Percentiles rank a stretch among this genome's conserved stretches.
Conservation (phyloP, 2,329 filamentous ascomycete genomes). For the Aspergillus fructus region DNA sequence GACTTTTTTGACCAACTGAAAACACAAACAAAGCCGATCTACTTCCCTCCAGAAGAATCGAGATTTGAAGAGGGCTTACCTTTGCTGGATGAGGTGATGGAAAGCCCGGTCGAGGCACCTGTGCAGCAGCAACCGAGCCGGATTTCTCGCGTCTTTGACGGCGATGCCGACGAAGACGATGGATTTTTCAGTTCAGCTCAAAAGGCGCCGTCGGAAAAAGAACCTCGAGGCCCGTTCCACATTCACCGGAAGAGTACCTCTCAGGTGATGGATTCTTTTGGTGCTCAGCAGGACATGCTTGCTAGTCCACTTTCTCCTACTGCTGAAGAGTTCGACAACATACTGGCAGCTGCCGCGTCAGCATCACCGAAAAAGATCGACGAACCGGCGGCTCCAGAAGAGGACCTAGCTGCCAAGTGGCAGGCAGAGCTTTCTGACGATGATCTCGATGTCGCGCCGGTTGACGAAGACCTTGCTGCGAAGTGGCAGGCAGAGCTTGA, state of each 20-base stretch:
- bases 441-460: constrained; percentile 49
- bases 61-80: constrained; percentile 71
- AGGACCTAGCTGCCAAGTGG: constrained; percentile 79
- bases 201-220: constrained; percentile 15
- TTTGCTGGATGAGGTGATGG: constrained; percentile 49
- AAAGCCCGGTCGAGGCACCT: constrained; percentile 25
- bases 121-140: constrained; percentile 25
- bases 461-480: constrained; percentile 69
- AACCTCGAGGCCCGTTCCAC: constrained; percentile 15
- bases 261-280: constrained; percentile 60
- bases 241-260: constrained; percentile 70
- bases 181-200: constrained; percentile 36
- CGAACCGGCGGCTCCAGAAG: constrained; percentile 34
- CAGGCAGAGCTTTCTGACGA: constrained; percentile 64
- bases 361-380: constrained; percentile 21
- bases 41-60: constrained; percentile 48
- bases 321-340: constrained; percentile 26
- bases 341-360: constrained; percentile 22
- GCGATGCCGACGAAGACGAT: constrained; percentile 36
- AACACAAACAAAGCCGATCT: constrained; percentile 41
- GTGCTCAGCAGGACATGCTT: constrained; percentile 33
- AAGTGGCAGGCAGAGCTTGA: constrained; percentile 54
- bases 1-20: constrained; percentile 63
- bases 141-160: constrained; percentile 38
- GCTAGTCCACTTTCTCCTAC: constrained; percentile 30